Evolutionary conservation across 176 grass and related monocot genomes (phyloP).

Genomic region (Ensete glaucum): DNA sequence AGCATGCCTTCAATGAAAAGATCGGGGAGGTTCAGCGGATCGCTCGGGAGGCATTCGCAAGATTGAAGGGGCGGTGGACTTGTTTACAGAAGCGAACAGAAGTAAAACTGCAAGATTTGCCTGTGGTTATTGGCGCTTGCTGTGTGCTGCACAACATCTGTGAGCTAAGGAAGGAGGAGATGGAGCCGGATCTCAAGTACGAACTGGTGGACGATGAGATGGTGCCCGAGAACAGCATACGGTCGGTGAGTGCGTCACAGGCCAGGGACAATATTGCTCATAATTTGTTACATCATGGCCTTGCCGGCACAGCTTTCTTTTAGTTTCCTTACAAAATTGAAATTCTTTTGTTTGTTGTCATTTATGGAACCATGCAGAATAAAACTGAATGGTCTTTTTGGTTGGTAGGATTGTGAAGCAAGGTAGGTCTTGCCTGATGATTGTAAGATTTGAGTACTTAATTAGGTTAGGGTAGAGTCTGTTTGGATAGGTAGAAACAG

Average conservation of each 20-base stretch:
- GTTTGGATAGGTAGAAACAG: not conserved
- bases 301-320: constrained; percentile 79
- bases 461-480: not conserved
- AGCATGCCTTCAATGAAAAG: constrained; percentile 96
- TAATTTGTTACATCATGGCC: constrained; percentile 79
- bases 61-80: constrained; percentile 73
- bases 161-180: constrained; percentile 52
- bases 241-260: constrained; percentile 38
- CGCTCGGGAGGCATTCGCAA: constrained; percentile 48
- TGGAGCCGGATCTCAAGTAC: constrained; percentile 41
- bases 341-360: constrained; percentile 5
- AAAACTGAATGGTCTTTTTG: not conserved
- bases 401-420: constrained; percentile 2
- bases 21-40: constrained; percentile 49
- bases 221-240: constrained; percentile 52
- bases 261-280: constrained; percentile 79
- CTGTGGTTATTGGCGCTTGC: constrained; percentile 84
- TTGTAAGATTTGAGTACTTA: not conserved
- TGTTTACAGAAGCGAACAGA: constrained; percentile 89
- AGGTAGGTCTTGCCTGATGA: not conserved
- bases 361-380: not conserved
- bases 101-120: constrained; percentile 92
- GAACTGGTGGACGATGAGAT: constrained; percentile 68
- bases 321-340: constrained; percentile 11
- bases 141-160: constrained; percentile 95